These are phyloP conservation scores for Fusarium solani-melongenae DNA, from an alignment of 2,329 filamentous ascomycete species.

Conservation along the genomic window DNA sequence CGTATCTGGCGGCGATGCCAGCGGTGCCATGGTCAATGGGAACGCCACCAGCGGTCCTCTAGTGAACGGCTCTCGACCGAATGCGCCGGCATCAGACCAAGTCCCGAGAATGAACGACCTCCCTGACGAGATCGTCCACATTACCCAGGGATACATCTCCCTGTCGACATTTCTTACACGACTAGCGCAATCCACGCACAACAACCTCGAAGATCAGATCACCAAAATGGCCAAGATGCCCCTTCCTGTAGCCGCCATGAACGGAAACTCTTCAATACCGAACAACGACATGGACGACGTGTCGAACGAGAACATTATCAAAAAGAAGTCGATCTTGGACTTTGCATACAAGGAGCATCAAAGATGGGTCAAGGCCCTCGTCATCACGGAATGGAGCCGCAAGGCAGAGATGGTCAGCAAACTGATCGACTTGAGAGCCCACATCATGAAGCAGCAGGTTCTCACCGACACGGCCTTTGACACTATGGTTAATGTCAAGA, in stretches of 20 bases:
- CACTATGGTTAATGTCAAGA: constrained; percentile 77
- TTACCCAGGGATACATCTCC: constrained; percentile 80
- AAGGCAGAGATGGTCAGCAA: constrained; percentile 83
- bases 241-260: constrained; percentile 60
- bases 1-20: constrained; percentile 14
- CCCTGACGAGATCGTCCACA: constrained; percentile 74
- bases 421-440: constrained; percentile 86
- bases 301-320: constrained; percentile 74
- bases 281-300: constrained; percentile 61
- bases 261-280: constrained; percentile 58
- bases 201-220: constrained; percentile 78
- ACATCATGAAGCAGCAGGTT: constrained; percentile 73
- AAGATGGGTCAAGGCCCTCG: constrained; percentile 92
- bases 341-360: constrained; percentile 84
- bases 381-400: constrained; percentile 90
- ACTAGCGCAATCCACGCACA: constrained; percentile 85
- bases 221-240: constrained; percentile 76
- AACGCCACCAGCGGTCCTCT: constrained; percentile 31
- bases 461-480: constrained; percentile 70
- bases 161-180: constrained; percentile 80
- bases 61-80: constrained; percentile 28
- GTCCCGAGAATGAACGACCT: constrained; percentile 65
- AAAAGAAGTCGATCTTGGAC: constrained; percentile 79
- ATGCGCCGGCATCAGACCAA: constrained; percentile 24
- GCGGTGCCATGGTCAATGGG: constrained; percentile 43